These are phyloP conservation scores for Aschersonia sp. DNA, from an alignment of 2,329 filamentous ascomycete genomes.

Conservation along the genomic window DNA sequence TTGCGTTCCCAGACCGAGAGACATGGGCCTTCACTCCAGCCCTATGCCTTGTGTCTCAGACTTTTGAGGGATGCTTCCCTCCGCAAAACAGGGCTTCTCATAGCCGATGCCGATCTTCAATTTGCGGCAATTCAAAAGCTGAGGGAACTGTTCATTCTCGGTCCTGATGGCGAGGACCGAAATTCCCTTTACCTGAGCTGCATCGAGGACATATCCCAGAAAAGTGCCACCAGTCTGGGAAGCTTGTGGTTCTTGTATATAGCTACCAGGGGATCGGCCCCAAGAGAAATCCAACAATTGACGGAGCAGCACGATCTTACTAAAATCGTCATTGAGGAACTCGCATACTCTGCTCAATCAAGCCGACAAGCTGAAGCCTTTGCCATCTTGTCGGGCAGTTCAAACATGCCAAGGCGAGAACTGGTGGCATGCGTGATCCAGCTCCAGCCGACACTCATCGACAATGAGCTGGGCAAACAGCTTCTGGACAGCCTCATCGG, in stretches of 20 bases:
- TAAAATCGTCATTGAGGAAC: conserved; percentile 46
- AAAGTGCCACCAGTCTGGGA: conserved; percentile 51
- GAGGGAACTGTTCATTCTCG: conserved; percentile 39
- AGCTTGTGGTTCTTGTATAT: conserved; percentile 53
- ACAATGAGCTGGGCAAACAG: conserved; percentile 41
- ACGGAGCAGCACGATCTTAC: conserved; percentile 47
- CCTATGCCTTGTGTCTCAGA: conserved; percentile 43
- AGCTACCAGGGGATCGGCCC: conserved; percentile 29
- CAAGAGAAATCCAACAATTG: conserved; percentile 40
- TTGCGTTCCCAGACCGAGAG: conserved; percentile 26
- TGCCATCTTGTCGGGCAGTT: conserved; percentile 29
- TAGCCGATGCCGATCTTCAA: conserved; percentile 48
- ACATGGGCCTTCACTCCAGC: conserved; percentile 20
- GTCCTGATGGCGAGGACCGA: conserved; percentile 39
- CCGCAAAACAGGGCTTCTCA: conserved; percentile 33
- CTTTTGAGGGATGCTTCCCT: conserved; percentile 59
- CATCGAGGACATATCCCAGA: conserved; percentile 50
- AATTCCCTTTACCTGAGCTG: conserved; percentile 51
- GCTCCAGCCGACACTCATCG: conserved; percentile 47
- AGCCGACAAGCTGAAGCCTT: conserved; percentile 20
- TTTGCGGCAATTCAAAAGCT: conserved; percentile 48
- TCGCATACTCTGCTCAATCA: conserved; percentile 37
- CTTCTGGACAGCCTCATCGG: conserved; percentile 68
- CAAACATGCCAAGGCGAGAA: conserved; percentile 39
- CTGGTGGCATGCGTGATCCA: conserved; percentile 43